Evolutionary conservation across 768 basidiomycete genomes (phyloP).

Genomic region (Kwoniella botswanensis): DNA sequence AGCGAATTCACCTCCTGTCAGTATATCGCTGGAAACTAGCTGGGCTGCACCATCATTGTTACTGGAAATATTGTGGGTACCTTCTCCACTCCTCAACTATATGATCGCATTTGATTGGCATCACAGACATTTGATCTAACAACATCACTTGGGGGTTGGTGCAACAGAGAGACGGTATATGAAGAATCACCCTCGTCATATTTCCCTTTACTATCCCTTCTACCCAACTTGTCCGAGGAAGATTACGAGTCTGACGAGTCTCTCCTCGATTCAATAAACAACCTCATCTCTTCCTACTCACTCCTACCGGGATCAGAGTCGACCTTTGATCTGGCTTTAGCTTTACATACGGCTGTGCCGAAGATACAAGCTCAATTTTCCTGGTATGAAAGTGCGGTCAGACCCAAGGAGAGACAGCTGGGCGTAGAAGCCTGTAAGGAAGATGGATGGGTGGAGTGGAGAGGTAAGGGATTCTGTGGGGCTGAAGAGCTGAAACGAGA

Average conservation of each 20-base stretch:
- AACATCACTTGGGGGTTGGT: background rate
- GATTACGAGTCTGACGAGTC: conserved; percentile 56
- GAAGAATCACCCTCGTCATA: conserved; percentile 74
- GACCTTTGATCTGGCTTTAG: conserved; percentile 73
- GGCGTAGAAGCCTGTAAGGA: conserved; percentile 41
- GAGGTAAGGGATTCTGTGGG: conserved; percentile 51
- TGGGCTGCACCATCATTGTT: conserved; percentile 71
- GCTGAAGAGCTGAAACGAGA: conserved; percentile 46
- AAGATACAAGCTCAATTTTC: conserved; percentile 83
- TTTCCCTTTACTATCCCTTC: conserved; percentile 73
- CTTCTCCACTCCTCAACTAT: no score
- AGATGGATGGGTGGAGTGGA: conserved; percentile 56
- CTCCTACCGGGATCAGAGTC: conserved; percentile 64
- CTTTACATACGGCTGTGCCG: conserved; percentile 76
- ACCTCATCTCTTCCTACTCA: conserved; percentile 53
- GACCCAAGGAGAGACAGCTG: conserved; percentile 23
- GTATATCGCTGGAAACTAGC: conserved; percentile 67
- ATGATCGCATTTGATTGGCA: no score
- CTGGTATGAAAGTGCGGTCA: conserved; percentile 63
- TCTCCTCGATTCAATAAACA: conserved; percentile 46
- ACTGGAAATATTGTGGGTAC: conserved; percentile 69
- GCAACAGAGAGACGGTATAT: conserved; percentile 68
- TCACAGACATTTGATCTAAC: no score
- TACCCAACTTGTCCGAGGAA: conserved; percentile 61
- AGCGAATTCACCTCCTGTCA: conserved; percentile 63